Evolutionary conservation across 2,329 filamentous ascomycete species (phyloP), one percentile per base, ranked within the genome.

Genomic region (Cordyceps sp.): DNA sequence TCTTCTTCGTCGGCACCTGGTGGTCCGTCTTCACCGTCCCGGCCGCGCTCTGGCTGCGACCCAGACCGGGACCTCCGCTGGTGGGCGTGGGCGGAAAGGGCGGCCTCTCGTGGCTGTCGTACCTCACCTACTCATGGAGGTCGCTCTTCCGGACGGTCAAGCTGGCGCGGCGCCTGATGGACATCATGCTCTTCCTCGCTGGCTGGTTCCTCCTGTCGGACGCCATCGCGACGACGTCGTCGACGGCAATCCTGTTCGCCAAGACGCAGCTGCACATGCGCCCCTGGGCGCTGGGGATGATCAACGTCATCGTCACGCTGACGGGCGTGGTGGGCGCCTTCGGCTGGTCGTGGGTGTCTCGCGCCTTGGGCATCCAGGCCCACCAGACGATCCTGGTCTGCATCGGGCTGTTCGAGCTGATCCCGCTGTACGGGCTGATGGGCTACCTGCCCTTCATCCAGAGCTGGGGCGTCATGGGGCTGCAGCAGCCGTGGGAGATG

Each of bases 401-500:
- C 49, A 92, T 96, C 40, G 70, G 67, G 10, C 60, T 98, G 6
- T 93, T 98, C 46, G 86, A 94, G 53, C 56, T 93, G 20, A 93
- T 98, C 31, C 90, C 90, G 0, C 48, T 96, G 1, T 98, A 98
- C 46, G 88, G 86, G 0, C 64, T 98, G 10, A 58, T 93, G 14
- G 86, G 86, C 1, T 94, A 90, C 47, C 64, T 96, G 13, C 84
- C 86, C 0, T 73, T 82, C 6, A 67, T 98, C 29, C 69, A 74
- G 43, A 59, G 64, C 7, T 72, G 79, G 54, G 86, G 84, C 1
- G 73, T 82, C 5, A 58, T 85, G 26, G 90, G 90, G 2, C 64
- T 98, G n/a, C 85, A 93, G 53, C 77, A 90, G 49, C 78, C 82
- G 4, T 93, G 85, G 82, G 90, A 98, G 45, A 94, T 98, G 83